These are phyloP conservation scores for Magnaporthiopsis incrustans DNA, from an alignment of 2,329 filamentous ascomycete genomes.

Conservation along the genomic window DNA sequence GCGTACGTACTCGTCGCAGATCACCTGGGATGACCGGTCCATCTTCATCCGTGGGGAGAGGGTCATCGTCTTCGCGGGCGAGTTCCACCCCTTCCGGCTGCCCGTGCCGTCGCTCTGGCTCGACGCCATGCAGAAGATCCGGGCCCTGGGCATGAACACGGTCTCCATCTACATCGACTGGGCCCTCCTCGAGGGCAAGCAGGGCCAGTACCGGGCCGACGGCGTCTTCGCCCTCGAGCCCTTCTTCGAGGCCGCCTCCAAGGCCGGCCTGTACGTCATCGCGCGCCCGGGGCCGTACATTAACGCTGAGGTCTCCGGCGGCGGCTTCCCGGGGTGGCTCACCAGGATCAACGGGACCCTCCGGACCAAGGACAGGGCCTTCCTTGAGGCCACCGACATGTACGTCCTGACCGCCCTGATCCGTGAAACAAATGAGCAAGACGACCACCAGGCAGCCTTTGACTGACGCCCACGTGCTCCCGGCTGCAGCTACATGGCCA, in stretches of 20 bases:
- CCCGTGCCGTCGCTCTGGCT: constrained; percentile 34
- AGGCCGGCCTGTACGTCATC: constrained; percentile 70
- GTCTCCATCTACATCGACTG: constrained; percentile 76
- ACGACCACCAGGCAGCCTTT: neutral
- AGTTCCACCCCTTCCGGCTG: constrained; percentile 60
- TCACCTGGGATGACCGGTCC: constrained; percentile 67
- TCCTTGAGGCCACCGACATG: constrained; percentile 58
- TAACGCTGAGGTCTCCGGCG: constrained; percentile 69
- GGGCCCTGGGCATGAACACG: constrained; percentile 69
- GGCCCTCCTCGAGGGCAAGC: constrained; percentile 68
- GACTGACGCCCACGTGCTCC: neutral
- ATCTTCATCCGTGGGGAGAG: constrained; percentile 63
- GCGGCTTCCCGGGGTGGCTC: constrained; percentile 76
- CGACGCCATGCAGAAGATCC: constrained; percentile 65
- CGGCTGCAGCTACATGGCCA: constrained; percentile 44
- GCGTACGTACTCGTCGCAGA: constrained; percentile 14
- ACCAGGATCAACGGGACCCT: constrained; percentile 58
- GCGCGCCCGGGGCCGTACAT: constrained; percentile 68
- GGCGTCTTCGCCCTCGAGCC: constrained; percentile 66
- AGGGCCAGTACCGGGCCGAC: constrained; percentile 59
- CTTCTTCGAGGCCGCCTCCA: constrained; percentile 66
- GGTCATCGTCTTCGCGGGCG: constrained; percentile 63
- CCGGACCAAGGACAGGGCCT: constrained; percentile 54
- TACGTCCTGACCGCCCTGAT: constrained; percentile 25
- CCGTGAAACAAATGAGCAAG: neutral